Base-by-base conservation (phyloP, 202 grass and related monocot genomes). In the Digitaria exilis region DNA sequence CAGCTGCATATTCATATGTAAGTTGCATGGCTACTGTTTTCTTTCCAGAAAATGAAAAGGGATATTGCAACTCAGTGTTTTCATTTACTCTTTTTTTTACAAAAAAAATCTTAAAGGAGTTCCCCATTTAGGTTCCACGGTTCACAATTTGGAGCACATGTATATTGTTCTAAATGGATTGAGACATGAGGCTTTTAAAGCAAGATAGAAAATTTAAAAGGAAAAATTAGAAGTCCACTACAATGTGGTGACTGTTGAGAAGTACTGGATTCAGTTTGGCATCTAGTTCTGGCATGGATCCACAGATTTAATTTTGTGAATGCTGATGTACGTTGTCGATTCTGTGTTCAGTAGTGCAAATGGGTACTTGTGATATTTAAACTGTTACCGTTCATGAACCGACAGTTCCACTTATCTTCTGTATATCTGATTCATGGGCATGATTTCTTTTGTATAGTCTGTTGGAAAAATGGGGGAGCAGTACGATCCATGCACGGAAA, bases 401-500 rank as follows among this genome's bases (percentile, higher is more conserved):
- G 21, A 29, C 21, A 75, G 15, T 80, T 78, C 64, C 50, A 58
- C 35, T 57, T 68, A 67, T 69, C 7, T 90, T 87, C 26, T 59
- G 22, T 82, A 71, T 41, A 71, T 67, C 50, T 84, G 10, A 92
- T 84, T 75, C 6, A 21, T 84, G 28, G 21, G 48, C 42, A 75
- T 88, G 4, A 65, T 82, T 22, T 87, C 8, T 81, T 92, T 88
- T 73, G n/a, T 3, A 80, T 88, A 96, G 89, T 92, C 91, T 88
- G 81, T 77, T 85, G 91, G 90, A 21, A 88, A 89, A 90, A 81
- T 96, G 49, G 81, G 78, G 16, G 96, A 87, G 76, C 92, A 88
- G 73, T 99, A 99, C 86, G 93, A 99, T 84, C 93, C 93, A 45
- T 96, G 96, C 81, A 99, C 96, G 49, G 89, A 99, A 85, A 85